Conservation (phyloP, 495 filamentous ascomycete genomes). For the Penicillium canariense region DNA sequence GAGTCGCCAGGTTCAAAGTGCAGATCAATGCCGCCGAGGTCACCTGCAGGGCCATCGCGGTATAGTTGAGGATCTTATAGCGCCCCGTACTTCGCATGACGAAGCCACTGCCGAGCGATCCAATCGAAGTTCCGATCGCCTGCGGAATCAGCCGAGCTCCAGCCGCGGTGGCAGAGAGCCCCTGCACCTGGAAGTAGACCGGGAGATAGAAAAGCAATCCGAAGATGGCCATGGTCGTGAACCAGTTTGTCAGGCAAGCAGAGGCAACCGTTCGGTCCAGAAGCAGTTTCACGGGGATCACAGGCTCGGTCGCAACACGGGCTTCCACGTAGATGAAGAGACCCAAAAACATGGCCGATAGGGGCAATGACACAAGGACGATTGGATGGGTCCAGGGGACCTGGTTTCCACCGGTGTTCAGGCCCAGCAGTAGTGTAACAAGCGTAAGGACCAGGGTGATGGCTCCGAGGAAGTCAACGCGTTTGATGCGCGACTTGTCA, state of each 20-base stretch:
- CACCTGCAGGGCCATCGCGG: conserved; percentile 52
- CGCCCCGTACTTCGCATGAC: conserved; percentile 76
- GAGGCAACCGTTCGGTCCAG: conserved; percentile 67
- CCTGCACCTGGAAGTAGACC: conserved; percentile 77
- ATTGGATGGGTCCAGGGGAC: conserved; percentile 84
- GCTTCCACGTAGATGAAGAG: conserved; percentile 67
- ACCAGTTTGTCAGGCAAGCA: conserved; percentile 76
- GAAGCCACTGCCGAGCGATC: conserved; percentile 66
- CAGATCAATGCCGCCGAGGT: conserved; percentile 47
- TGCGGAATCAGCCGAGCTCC: conserved; percentile 69
- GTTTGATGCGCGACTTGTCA: conserved; percentile 52
- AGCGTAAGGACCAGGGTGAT: conserved; percentile 65
- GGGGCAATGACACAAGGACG: conserved; percentile 64
- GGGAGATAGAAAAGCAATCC: conserved; percentile 73
- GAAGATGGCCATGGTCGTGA: conserved; percentile 52
- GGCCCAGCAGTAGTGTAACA: conserved; percentile 72
- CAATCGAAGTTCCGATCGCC: conserved; percentile 64
- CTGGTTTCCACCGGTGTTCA: conserved; percentile 82
- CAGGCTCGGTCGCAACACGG: conserved; percentile 64
- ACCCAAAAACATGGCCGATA: conserved; percentile 55
- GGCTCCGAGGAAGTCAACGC: conserved; percentile 84
- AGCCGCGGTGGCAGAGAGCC: conserved; percentile 65
- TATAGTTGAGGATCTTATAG: conserved; percentile 60
- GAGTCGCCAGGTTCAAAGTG: conserved; percentile 55
- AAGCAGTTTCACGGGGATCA: conserved; percentile 81